These are phyloP conservation scores for Hypoxylon cercidicola DNA, from an alignment of 495 filamentous ascomycete genomes.

Conservation along the genomic window DNA sequence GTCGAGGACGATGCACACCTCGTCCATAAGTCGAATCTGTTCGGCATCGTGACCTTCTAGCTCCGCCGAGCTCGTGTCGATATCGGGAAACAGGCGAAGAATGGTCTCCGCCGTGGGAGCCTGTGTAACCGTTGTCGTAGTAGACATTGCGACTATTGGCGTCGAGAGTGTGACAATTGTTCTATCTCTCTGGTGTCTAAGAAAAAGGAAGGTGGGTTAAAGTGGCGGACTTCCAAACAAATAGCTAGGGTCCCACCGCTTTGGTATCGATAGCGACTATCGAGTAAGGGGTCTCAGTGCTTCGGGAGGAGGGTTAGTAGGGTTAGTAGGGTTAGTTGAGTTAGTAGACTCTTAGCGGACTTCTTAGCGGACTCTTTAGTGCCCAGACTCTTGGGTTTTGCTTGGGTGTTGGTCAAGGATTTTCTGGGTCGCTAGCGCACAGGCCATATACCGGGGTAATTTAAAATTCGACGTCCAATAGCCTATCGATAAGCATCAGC, in stretches of 20 bases:
- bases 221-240: background rate
- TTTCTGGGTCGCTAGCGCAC: conserved; percentile 9
- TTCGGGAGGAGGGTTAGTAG: background rate
- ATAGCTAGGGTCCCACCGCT: conserved; percentile 5
- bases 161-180: conserved; percentile 15
- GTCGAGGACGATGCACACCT: conserved; percentile 97
- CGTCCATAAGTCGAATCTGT: conserved; percentile 97
- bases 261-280: conserved; percentile 26
- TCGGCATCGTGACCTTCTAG: conserved; percentile 94
- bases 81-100: conserved; percentile 90
- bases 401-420: background rate
- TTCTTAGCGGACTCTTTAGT: too few relatives aligned
- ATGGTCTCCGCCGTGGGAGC: conserved; percentile 87
- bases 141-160: conserved; percentile 43
- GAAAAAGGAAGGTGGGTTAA: conserved; percentile 13
- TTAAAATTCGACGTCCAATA: background rate
- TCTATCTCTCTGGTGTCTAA: conserved; percentile 4
- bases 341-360: too few relatives aligned
- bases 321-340: too few relatives aligned
- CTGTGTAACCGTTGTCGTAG: conserved; percentile 52
- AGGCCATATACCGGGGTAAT: background rate
- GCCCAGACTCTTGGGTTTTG: too few relatives aligned
- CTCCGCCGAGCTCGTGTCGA: conserved; percentile 83
- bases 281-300: background rate
- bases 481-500: conserved; percentile 34